Evolutionary conservation across 345 rosid genomes (phyloP), one percentile per base, ranked within the genome.

Genomic region (Raphanus raphanistrum): DNA sequence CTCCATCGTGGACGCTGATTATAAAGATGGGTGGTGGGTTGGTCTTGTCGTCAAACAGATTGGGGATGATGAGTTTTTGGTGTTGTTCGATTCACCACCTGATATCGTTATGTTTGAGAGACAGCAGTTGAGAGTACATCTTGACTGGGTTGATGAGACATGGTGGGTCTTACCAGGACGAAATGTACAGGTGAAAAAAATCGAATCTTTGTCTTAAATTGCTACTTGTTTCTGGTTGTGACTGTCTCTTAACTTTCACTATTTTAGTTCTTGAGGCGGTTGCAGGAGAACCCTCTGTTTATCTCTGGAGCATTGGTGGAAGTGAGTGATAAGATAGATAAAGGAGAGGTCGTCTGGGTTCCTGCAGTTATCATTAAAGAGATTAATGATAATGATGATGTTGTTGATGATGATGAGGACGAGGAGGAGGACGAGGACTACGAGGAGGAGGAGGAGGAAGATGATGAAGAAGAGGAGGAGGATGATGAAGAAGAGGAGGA

Each of bases 31-130:
- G 12, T 86, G 88, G 88, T 83, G 90, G 86, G 77, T 81, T 63
- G 91, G 93, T 28, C 33, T 81, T 64, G 81, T 87, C 8, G 62
- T 83, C 70, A 86, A 85, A 84, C 75, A 84, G 67, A 41, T 84
- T 6, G 81, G 79, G 0, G 58, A 50, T 27, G 78, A 72, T 1
- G 80, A 79, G 29, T 83, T 57, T 9, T 65, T 77, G 77, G 85
- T 86, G 76, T 85, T 71, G 69, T 89, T 87, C 45, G 84, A 84
- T 67, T 81, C 72, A 45, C 87, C 88, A 3, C 84, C 87, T 54
- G 89, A 86, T 68, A 59, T 84, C 25, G 26, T 85, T 55, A 83
- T 70, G 38, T 85, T 85, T 70, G 84, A 84, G 36, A 77, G 54
- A 38, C 78, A 71, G 31, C 80, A 77, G 38, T 33, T 33, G 38